phyloP scores from a whole-genome alignment of 2,329 filamentous ascomycete genomes.

The Dendrostoma leiphaemia region DNA sequence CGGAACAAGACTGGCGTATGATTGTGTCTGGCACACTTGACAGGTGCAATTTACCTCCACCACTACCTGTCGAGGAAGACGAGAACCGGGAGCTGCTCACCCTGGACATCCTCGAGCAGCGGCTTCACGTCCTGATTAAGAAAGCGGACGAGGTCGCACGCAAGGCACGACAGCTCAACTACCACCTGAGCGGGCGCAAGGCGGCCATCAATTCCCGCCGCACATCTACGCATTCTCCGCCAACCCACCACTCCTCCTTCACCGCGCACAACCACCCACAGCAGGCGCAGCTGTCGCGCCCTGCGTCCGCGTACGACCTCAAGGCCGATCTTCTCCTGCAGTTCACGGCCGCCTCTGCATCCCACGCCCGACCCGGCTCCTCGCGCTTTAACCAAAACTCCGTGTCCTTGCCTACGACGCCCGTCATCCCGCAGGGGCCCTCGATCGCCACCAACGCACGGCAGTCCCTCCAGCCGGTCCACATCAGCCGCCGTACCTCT shows the following conservation, averaged over 20 bases:
- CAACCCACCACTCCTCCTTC: conserved; percentile 35
- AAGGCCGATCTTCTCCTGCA: conserved; percentile 57
- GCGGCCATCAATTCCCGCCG: conserved; percentile 69
- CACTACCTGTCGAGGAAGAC: conserved; percentile 79
- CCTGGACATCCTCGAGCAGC: conserved; percentile 78
- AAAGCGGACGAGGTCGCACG: conserved; percentile 71
- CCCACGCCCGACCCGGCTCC: conserved; percentile 20
- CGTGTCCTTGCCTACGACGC: conserved; percentile 30
- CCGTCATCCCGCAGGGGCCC: conserved; percentile 21
- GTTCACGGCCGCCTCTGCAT: conserved; percentile 35
- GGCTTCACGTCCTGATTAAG: conserved; percentile 73
- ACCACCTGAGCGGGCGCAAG: conserved; percentile 72
- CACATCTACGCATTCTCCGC: conserved; percentile 32
- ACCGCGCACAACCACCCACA: conserved; percentile 32
- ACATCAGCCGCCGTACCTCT: conserved; percentile 25
- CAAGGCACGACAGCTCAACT: conserved; percentile 72
- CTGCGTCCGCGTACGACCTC: conserved; percentile 41
- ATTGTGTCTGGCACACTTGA: conserved; percentile 82
- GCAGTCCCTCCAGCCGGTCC: conserved; percentile 5
- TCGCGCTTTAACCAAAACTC: conserved; percentile 26
- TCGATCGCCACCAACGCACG: not conserved
- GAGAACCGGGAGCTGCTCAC: conserved; percentile 83
- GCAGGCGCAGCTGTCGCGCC: conserved; percentile 25
- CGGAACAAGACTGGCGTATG: conserved; percentile 82
- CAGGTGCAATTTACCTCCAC: conserved; percentile 68